Evolutionary conservation across 2,329 filamentous ascomycete genomes (phyloP), one percentile per base, ranked within the genome.

Genomic region (Aspergillus floridensis): DNA sequence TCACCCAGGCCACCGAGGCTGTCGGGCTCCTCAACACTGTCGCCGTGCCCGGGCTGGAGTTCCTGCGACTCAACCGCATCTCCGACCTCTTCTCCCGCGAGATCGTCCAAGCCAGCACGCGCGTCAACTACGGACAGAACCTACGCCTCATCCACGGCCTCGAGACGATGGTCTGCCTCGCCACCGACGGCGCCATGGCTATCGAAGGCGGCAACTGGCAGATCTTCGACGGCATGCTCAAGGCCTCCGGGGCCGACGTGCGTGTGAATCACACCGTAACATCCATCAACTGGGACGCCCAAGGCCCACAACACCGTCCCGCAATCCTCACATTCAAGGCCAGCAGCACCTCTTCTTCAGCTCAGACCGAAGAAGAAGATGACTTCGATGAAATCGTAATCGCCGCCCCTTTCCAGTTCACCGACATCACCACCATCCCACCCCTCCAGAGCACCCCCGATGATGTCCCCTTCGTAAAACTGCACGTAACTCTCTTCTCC

Each of bases 71-170:
- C 44, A 90, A 92, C 66, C 84, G 84, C 69, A 86, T 97, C 58
- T 81, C 84, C 24, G 78, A 81, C 0, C 72, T 79, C 0, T 98
- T 96, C 72, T 81, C 88, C 0, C 84, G 85, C 14, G 91, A 99
- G 53, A 86, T 99, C 51, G 86, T 98, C 26, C 93, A 98, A 76
- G 91, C 93, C 1, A 90, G 88, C 59, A 97, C 95, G 0, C 84
- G 95, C 21, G 93, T 97, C 63, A 98, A 98, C 75, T 99, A 97
- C 76, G 95, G 90, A 0, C 91, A 93, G 52, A 97, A 98, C 66
- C 76, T 98, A 12, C 84, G 81, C n/a, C 80, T 86, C 38, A 95
- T 98, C 51, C 93, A 98, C 69, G 95, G 92, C 0, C 77, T 99
- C 1, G 92, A 96, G 69, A 87, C 93, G 1, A 92, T 97, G 89